phyloP scores from a whole-genome alignment of 495 filamentous ascomycete species.

The Geoglossum glabrum region DNA sequence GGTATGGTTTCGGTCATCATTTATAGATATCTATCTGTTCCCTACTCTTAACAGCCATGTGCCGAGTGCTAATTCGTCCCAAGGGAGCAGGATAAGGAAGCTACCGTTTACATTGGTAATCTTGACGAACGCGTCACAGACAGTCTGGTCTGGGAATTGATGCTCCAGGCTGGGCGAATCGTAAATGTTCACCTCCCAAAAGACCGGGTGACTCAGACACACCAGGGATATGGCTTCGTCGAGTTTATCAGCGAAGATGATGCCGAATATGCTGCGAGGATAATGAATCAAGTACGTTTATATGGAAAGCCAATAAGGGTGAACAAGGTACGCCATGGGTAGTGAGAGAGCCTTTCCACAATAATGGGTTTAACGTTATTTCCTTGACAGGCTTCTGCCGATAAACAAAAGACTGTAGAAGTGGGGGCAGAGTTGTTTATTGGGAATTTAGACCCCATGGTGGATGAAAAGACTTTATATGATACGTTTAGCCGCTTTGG shows the following conservation, averaged over 20 bases:
- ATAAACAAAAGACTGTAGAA: conserved; percentile 92
- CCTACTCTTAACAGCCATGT: neutral
- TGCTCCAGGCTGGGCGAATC: conserved; percentile 90
- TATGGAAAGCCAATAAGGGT: conserved; percentile 92
- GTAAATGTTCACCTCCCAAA: conserved; percentile 95
- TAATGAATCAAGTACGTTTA: conserved; percentile 88
- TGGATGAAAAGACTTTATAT: conserved; percentile 90
- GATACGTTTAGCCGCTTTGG: conserved; percentile 95
- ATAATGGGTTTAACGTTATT: neutral
- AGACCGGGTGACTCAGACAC: conserved; percentile 85
- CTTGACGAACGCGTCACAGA: conserved; percentile 91
- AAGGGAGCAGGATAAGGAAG: conserved; percentile 98
- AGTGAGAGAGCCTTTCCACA: too few species aligned
- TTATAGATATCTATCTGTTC: neutral
- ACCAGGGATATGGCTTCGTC: conserved; percentile 98
- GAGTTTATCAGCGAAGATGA: conserved; percentile 93
- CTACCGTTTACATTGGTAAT: conserved; percentile 94
- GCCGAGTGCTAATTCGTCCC: conserved; percentile 3
- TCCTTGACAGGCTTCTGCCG: conserved; percentile 42
- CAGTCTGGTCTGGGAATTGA: conserved; percentile 85
- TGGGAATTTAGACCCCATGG: conserved; percentile 86
- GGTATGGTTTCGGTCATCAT: conserved; percentile 28
- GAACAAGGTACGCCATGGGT: conserved; percentile 46
- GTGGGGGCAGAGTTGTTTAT: conserved; percentile 95
- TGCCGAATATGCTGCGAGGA: conserved; percentile 88